Conservation (phyloP, 768 basidiomycete genomes). For the Kwoniella pini region DNA sequence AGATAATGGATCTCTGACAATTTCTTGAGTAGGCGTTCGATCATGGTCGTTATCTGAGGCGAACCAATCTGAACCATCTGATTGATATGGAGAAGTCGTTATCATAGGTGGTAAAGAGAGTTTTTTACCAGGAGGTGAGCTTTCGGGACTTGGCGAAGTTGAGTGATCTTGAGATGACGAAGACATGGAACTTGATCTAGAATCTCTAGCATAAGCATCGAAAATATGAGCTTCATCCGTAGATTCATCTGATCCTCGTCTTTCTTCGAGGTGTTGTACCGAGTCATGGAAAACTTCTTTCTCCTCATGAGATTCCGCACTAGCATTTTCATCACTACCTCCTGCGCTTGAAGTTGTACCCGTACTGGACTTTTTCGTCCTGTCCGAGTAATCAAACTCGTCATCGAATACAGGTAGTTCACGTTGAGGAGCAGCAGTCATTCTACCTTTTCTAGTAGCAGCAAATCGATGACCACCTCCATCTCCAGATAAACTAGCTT, state of each 20-base stretch:
- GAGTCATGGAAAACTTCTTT: constrained; percentile 54
- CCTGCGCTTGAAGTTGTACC: constrained; percentile 19
- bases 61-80: constrained; percentile 30
- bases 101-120: constrained; percentile 27
- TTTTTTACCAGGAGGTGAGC: constrained; percentile 29
- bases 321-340: constrained; percentile 33
- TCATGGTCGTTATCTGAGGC: constrained; percentile 25
- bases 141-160: constrained; percentile 33
- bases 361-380: constrained; percentile 11
- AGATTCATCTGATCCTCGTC: constrained; percentile 60
- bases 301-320: constrained; percentile 55
- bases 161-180: constrained; percentile 32
- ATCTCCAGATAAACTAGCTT: constrained; percentile 71
- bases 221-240: constrained; percentile 80
- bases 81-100: constrained; percentile 16
- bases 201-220: constrained; percentile 67
- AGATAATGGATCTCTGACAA: constrained; percentile 27
- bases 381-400: constrained; percentile 29
- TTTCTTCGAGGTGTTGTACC: constrained; percentile 48
- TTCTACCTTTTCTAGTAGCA: constrained; percentile 58
- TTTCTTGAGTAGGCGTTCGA: constrained; percentile 47
- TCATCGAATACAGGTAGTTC: constrained; percentile 33
- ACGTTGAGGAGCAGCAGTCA: constrained; percentile 38
- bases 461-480: constrained; percentile 80
- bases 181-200: constrained; percentile 32